Base-by-base conservation (phyloP, 164 flowering plant species). In the Taxillus chinensis region DNA sequence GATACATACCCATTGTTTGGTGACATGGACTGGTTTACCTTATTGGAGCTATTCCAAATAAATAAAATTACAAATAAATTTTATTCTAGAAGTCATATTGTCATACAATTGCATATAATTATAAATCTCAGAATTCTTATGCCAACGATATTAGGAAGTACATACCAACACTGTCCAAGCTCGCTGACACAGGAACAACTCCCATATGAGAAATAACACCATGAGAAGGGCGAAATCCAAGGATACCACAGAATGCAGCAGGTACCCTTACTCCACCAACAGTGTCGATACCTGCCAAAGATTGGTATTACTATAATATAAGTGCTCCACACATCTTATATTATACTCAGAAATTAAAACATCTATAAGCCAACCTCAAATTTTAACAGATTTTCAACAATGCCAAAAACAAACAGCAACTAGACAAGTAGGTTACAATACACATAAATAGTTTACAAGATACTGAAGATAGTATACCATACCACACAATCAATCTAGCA, bases 151-250 rank as follows among this genome's bases (percentile, higher is more conserved):
- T 27, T 5, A 43, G 37, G 12, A 7, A 17, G 13, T 10, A 66
- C 87, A 65, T 85, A 93, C 98, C 98, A 59, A 90, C 79, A 55
- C 92, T 76, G 70, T 90, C 97, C 48, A 90, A 86, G 70, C 97
- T 93, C 37, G 82, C 61, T 11, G 98, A 80, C 64, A 90, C 80
- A 62, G 92, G 96, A 75, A 88, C 68, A 50, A 76, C 67, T 54
- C 97, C 97, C 16, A 65, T 51, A 14, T 74, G 83, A 70, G 96
- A 78, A 70, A 90, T 80, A 69, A 80, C 74, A 4, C 97, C 97
- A 78, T 88, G 77, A 16, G 98, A 90, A 8, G 97, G 78, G 16
- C 91, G 81, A 65, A 90, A 86, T 59, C 98, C 97, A 13, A 88
- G 13, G 46, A 88, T 46, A 41, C 92, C 90, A 80, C 97, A 90